phyloP scores from a whole-genome alignment of 1,139 yeast genomes.

The Meyerozyma elateridarum region DNA sequence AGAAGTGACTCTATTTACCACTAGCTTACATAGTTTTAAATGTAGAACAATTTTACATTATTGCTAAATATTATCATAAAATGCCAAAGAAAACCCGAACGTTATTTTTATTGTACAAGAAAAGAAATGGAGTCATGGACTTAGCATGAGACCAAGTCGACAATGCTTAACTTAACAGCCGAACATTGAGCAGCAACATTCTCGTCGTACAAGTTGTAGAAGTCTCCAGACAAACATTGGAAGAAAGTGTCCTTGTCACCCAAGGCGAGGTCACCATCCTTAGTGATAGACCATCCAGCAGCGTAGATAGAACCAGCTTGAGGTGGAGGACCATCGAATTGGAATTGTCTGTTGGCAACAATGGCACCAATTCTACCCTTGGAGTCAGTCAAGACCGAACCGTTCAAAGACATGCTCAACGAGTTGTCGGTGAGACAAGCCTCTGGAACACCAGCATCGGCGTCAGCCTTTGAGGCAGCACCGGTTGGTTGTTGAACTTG shows the following conservation, averaged over 20 bases:
- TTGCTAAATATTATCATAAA: conserved; percentile 4
- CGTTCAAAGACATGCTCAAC: conserved; percentile 51
- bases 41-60: too few relatives aligned
- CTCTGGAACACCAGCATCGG: conserved; percentile 12
- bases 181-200: conserved; percentile 62
- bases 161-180: conserved; percentile 58
- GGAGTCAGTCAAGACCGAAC: conserved; percentile 53
- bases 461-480: conserved; percentile 12
- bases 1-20: too few relatives aligned
- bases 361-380: conserved; percentile 74
- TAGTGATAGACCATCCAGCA: conserved; percentile 72
- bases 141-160: conserved; percentile 62
- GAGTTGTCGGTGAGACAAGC: conserved; percentile 52
- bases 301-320: conserved; percentile 88
- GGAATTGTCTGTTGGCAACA: conserved; percentile 85
- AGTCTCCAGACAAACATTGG: conserved; percentile 76
- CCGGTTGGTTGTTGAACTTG: conserved; percentile 26
- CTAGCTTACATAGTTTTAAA: too few relatives aligned
- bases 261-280: conserved; percentile 64
- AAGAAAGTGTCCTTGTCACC: conserved; percentile 64
- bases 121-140: not conserved
- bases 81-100: conserved; percentile 3
- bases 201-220: conserved; percentile 79
- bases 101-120: conserved; percentile 3
- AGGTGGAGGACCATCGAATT: conserved; percentile 87